These are phyloP conservation scores for Cordyceps farinosa DNA, from an alignment of 2,329 filamentous ascomycete genomes.

Conservation along the genomic window DNA sequence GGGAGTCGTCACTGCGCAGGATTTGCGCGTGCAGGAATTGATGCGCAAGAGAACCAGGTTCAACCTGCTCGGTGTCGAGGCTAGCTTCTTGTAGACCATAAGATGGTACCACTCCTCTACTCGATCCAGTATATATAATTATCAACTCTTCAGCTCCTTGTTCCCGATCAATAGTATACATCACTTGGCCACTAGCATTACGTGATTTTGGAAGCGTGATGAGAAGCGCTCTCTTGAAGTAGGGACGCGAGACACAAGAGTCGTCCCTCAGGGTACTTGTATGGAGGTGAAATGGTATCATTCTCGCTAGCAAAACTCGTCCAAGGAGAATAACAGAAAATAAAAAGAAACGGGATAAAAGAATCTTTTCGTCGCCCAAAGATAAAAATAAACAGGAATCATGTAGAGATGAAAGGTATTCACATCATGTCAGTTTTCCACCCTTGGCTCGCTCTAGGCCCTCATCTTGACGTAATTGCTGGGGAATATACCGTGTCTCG, in stretches of 20 bases:
- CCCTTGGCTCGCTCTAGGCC: neutral
- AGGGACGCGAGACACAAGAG: neutral
- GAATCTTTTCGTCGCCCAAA: neutral
- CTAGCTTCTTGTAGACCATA: neutral
- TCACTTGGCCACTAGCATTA: no score
- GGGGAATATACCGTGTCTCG: slow-evolving; percentile 86
- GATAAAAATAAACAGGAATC: neutral
- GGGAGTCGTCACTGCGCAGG: neutral
- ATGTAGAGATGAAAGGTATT: neutral
- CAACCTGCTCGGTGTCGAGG: neutral
- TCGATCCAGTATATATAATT: no score
- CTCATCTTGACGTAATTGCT: slow-evolving; percentile 70
- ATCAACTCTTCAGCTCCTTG: no score
- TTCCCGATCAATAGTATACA: no score
- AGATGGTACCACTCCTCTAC: no score
- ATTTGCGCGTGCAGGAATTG: neutral
- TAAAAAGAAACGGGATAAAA: neutral
- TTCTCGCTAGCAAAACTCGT: slow-evolving; percentile 10
- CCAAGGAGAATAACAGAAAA: neutral
- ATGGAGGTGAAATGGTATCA: slow-evolving; percentile 13
- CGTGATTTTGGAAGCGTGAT: no score
- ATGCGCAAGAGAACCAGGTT: neutral
- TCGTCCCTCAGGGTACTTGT: neutral
- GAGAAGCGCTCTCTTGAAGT: neutral
- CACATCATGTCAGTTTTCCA: neutral